Evolutionary conservation across 2,329 filamentous ascomycete species (phyloP).

Genomic region (Dothideomycetidae sp.): DNA sequence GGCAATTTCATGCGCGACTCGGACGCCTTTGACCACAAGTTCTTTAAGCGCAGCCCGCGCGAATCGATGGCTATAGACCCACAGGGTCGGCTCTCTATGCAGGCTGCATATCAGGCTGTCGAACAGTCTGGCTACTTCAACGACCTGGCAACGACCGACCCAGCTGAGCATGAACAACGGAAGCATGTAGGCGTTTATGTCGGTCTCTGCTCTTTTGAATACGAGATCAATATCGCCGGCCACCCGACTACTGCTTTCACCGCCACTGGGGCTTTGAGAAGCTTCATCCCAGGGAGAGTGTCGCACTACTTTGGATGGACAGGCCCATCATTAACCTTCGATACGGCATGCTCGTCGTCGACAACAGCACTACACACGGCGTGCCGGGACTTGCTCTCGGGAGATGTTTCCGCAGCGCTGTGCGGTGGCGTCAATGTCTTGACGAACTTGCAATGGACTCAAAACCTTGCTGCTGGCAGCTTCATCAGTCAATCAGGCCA

Average conservation of each 20-base stretch:
- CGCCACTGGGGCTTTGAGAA: conserved; percentile 19
- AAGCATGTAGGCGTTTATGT: conserved; percentile 1
- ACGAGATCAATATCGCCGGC: not conserved
- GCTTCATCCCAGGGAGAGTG: conserved; percentile 26
- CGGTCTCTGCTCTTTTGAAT: conserved; percentile 10
- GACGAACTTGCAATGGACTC: conserved; percentile 16
- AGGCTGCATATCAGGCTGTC: conserved; percentile 22
- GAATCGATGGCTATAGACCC: conserved; percentile 21
- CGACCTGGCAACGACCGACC: too few species aligned
- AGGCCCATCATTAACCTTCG: conserved; percentile 30
- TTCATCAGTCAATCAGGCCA: conserved; percentile 18
- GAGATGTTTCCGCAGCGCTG: conserved; percentile 15
- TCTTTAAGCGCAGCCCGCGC: conserved; percentile 20
- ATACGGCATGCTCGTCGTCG: conserved; percentile 34
- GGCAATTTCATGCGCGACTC: conserved; percentile 9
- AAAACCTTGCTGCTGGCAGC: conserved; percentile 22
- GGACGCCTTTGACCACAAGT: conserved; percentile 22
- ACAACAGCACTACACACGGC: conserved; percentile 24
- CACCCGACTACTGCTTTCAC: conserved; percentile 12
- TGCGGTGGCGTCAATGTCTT: conserved; percentile 17
- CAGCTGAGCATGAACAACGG: conserved; percentile 5
- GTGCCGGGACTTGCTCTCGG: conserved; percentile 18
- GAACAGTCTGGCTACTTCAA: conserved; percentile 12
- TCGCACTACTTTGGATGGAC: conserved; percentile 27
- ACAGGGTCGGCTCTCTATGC: conserved; percentile 20